These are phyloP conservation scores for Neopestalotiopsis clavispora DNA, from an alignment of 2,329 filamentous ascomycete genomes.

Conservation along the genomic window DNA sequence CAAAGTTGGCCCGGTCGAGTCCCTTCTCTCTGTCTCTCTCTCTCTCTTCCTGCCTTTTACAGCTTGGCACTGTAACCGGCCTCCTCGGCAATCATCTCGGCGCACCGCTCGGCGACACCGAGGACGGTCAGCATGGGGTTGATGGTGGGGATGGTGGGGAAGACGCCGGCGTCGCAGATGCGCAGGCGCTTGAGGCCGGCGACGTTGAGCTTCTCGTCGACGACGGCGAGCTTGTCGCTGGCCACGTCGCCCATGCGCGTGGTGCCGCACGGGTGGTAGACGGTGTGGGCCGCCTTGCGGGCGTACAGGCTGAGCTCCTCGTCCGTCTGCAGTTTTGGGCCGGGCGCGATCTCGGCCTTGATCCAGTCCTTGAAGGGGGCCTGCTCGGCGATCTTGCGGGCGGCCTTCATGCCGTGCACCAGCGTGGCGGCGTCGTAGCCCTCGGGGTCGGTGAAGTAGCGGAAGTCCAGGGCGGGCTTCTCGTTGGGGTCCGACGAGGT, in stretches of 20 bases:
- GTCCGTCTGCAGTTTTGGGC: constrained; percentile 74
- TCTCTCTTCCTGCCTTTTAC: background rate
- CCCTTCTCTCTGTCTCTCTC: too few species aligned
- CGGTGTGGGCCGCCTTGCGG: constrained; percentile 80
- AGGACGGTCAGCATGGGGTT: constrained; percentile 93
- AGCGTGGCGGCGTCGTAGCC: constrained; percentile 85
- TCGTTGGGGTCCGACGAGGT: constrained; percentile 75
- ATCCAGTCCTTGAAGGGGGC: constrained; percentile 83
- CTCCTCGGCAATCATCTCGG: constrained; percentile 81
- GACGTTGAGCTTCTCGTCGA: constrained; percentile 76
- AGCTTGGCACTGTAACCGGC: constrained; percentile 44
- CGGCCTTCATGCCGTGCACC: constrained; percentile 76
- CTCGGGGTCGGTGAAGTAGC: constrained; percentile 86
- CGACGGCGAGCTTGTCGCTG: constrained; percentile 75
- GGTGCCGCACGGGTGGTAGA: constrained; percentile 88
- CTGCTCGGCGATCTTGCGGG: constrained; percentile 77
- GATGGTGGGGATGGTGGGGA: constrained; percentile 84
- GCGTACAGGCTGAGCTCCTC: constrained; percentile 84
- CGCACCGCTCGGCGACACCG: constrained; percentile 80
- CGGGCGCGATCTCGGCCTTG: constrained; percentile 80
- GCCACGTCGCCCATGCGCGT: constrained; percentile 84
- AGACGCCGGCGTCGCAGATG: constrained; percentile 86
- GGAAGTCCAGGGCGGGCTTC: constrained; percentile 86
- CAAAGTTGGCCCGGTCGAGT: too few species aligned
- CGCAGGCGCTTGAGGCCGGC: constrained; percentile 74